These are phyloP conservation scores for Eragrostis tef DNA, from an alignment of 202 grass and related monocot species.

Conservation along the genomic window DNA sequence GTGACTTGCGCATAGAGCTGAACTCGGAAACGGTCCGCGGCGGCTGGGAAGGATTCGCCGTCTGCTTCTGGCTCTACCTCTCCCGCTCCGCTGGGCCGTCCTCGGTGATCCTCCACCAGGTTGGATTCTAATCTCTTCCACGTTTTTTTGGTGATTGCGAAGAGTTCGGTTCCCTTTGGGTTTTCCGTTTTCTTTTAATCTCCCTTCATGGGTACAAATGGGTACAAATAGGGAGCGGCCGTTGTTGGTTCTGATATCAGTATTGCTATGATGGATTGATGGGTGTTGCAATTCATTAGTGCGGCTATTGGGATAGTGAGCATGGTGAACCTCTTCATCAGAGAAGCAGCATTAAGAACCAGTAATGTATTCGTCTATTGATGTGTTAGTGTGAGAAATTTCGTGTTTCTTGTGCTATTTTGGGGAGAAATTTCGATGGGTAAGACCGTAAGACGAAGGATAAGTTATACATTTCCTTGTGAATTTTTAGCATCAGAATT, in stretches of 20 bases:
- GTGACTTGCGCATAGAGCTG: constrained; percentile 55
- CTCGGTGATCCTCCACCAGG: constrained; percentile 83
- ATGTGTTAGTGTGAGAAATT: not conserved
- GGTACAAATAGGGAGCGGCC: not conserved
- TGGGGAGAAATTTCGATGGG: not conserved
- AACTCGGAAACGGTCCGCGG: constrained; percentile 36
- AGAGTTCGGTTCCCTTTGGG: not conserved
- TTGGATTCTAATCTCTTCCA: constrained; percentile 32
- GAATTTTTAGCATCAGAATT: not conserved
- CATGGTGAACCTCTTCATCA: not conserved
- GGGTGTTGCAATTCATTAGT: constrained; percentile 17
- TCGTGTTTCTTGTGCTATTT: not conserved
- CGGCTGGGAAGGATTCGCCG: constrained; percentile 52
- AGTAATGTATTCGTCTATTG: not conserved
- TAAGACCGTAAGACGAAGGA: not conserved
- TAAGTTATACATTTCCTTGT: not conserved
- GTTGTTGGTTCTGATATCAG: not conserved
- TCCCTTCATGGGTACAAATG: not conserved
- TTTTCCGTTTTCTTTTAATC: constrained; percentile 7
- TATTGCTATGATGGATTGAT: not conserved
- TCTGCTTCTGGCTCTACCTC: constrained; percentile 93
- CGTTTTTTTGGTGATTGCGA: not conserved
- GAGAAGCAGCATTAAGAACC: not conserved
- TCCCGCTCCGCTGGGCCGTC: constrained; percentile 62
- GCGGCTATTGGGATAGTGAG: not conserved